A percentile compares a stretch with the other conserved stretches of the same genome.
These are phyloP conservation scores for Cicer bijugum DNA, from an alignment of 306 rosid species.

Conservation along the genomic window DNA sequence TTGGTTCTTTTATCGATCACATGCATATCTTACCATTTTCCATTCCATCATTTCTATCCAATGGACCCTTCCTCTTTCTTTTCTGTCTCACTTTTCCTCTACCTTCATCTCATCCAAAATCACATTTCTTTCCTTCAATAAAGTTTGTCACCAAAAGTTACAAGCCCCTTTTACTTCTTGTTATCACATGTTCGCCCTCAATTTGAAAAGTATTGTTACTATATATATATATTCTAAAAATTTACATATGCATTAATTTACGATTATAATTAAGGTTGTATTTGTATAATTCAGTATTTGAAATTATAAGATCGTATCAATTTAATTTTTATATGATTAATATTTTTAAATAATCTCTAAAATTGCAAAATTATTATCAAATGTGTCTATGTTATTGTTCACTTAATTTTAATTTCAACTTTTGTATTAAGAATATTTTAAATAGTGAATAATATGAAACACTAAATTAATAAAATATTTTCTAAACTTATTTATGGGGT, in stretches of 20 bases:
- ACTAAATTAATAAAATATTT: too few species aligned
- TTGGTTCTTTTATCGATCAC: conserved; percentile 61
- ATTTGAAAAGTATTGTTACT: not conserved
- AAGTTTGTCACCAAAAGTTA: not conserved
- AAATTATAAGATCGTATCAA: too few species aligned
- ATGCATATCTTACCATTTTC: conserved; percentile 45
- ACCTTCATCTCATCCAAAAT: conserved; percentile 39
- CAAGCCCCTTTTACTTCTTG: conserved; percentile 1
- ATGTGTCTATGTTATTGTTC: too few species aligned
- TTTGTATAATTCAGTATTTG: too few species aligned
- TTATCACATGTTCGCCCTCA: not conserved
- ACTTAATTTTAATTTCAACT: too few species aligned
- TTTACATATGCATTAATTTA: not conserved
- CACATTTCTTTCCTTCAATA: not conserved
- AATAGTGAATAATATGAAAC: too few species aligned
- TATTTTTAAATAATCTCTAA: too few species aligned
- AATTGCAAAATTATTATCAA: too few species aligned
- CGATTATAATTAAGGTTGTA: not conserved
- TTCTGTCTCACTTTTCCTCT: conserved; percentile 22
- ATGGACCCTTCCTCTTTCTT: conserved; percentile 45
- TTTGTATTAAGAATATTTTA: too few species aligned
- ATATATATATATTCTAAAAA: not conserved
- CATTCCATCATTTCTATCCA: conserved; percentile 31
- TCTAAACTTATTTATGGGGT: too few species aligned
- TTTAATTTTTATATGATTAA: too few species aligned